phyloP scores from a whole-genome alignment of 352 stramenopile genomes.

The Phytophthora cactorum region DNA sequence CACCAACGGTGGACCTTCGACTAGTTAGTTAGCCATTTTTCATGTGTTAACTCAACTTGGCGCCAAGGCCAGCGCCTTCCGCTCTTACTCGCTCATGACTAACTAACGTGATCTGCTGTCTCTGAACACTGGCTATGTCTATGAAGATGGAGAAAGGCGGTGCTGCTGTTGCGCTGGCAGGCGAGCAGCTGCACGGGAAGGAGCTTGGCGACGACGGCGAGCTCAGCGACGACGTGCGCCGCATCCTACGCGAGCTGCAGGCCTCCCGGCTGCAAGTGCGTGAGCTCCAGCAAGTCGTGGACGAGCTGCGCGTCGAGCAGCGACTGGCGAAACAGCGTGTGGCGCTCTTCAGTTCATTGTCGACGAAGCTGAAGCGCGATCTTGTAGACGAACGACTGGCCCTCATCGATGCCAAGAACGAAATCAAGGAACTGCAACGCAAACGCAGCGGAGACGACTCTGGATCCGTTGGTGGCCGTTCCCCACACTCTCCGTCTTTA shows the following conservation, averaged over 20 bases:
- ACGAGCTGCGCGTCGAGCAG: constrained; percentile 66
- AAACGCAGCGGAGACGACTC: constrained; percentile 33
- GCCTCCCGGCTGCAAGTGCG: constrained; percentile 37
- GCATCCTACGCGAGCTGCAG: constrained; percentile 41
- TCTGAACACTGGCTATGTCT: constrained; percentile 52
- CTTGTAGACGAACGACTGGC: constrained; percentile 80
- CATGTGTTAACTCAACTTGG: constrained; percentile 25
- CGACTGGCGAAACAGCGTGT: constrained; percentile 54
- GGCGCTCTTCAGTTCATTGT: constrained; percentile 58
- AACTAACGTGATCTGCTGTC: constrained; percentile 43
- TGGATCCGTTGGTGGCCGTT: constrained; percentile 24
- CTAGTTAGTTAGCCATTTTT: constrained; percentile 47
- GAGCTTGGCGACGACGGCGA: constrained; percentile 20
- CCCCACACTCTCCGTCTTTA: constrained; percentile 39
- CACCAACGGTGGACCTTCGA: constrained; percentile 35
- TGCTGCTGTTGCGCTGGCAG: constrained; percentile 28
- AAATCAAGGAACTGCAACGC: constrained; percentile 58
- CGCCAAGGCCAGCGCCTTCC: constrained; percentile 6
- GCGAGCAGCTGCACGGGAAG: constrained; percentile 44
- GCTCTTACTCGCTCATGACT: constrained; percentile 29
- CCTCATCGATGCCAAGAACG: constrained; percentile 74
- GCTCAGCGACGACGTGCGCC: constrained; percentile 33
- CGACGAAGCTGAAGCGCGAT: constrained; percentile 73
- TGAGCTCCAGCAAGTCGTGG: constrained; percentile 52
- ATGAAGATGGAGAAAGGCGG: constrained; percentile 57